phyloP scores from a whole-genome alignment of 768 basidiomycete genomes.

The Auricularia heimuer region DNA sequence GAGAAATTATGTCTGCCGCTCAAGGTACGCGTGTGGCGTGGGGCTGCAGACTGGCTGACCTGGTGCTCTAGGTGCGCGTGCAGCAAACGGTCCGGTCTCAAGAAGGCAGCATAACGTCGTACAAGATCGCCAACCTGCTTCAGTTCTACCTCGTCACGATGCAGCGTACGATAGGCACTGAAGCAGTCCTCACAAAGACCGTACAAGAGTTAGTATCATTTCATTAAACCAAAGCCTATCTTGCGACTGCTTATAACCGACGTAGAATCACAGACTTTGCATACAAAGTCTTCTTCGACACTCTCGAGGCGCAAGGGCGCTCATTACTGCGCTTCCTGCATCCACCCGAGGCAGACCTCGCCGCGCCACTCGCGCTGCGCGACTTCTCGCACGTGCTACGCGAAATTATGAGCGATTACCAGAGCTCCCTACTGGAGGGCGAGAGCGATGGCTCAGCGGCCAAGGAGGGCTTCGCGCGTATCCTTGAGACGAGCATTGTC shows the following conservation, averaged over 20 bases:
- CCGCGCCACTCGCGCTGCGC: constrained; percentile 65
- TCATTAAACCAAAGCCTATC: not conserved
- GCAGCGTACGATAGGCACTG: constrained; percentile 81
- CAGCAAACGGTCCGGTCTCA: constrained; percentile 89
- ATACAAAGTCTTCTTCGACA: constrained; percentile 79
- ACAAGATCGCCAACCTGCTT: constrained; percentile 88
- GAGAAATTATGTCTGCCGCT: constrained; percentile 82
- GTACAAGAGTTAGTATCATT: constrained; percentile 58
- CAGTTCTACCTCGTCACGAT: constrained; percentile 93
- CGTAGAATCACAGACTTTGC: constrained; percentile 69
- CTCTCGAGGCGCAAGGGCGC: constrained; percentile 76
- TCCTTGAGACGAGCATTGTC: constrained; percentile 77
- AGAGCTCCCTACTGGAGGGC: constrained; percentile 70
- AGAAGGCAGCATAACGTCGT: constrained; percentile 85
- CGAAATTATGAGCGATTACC: constrained; percentile 84
- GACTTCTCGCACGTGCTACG: constrained; percentile 78
- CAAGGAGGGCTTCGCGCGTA: constrained; percentile 48
- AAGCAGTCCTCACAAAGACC: constrained; percentile 65
- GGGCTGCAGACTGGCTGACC: constrained; percentile 1
- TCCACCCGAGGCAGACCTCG: constrained; percentile 49
- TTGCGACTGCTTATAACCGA: not conserved
- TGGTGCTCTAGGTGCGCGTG: constrained; percentile 58
- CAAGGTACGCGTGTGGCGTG: constrained; percentile 40
- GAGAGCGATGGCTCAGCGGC: constrained; percentile 26
- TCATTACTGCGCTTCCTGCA: constrained; percentile 33